Conservation (phyloP, 1,139 yeast genomes). For the Nadsonia starkeyi-henricii region DNA sequence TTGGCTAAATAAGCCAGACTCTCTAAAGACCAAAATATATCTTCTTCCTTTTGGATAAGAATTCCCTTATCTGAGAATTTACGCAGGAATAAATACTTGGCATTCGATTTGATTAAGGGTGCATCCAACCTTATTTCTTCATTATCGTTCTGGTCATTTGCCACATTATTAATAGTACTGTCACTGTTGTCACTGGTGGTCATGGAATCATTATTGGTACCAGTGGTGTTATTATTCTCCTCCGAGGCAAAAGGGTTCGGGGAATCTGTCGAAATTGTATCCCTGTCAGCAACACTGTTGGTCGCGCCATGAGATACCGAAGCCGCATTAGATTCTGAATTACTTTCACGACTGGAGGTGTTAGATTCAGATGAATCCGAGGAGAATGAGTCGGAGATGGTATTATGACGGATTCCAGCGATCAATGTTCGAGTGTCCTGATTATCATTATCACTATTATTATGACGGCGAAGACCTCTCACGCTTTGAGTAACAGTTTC, state of each 20-base stretch:
- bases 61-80: slow-evolving; percentile 62
- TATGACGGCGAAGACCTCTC: neutral
- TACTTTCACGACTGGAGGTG: too few species aligned
- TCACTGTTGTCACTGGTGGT: neutral
- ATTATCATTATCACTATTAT: too few species aligned
- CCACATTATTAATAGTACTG: slow-evolving; percentile 1
- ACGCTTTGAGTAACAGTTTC: neutral
- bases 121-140: neutral
- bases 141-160: neutral
- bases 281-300: neutral
- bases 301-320: neutral
- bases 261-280: neutral
- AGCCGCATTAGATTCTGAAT: too few species aligned
- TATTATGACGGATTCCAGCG: too few species aligned
- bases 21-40: slow-evolving; percentile 86
- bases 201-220: neutral
- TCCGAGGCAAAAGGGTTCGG: too few species aligned
- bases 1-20: slow-evolving; percentile 85
- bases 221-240: neutral
- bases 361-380: too few species aligned
- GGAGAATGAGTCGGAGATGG: too few species aligned
- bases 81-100: slow-evolving; percentile 9
- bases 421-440: too few species aligned
- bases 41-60: slow-evolving; percentile 79
- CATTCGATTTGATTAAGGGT: slow-evolving; percentile 1